Conservation (phyloP, 208 protist species). For the Trichomonas vaginalis region DNA sequence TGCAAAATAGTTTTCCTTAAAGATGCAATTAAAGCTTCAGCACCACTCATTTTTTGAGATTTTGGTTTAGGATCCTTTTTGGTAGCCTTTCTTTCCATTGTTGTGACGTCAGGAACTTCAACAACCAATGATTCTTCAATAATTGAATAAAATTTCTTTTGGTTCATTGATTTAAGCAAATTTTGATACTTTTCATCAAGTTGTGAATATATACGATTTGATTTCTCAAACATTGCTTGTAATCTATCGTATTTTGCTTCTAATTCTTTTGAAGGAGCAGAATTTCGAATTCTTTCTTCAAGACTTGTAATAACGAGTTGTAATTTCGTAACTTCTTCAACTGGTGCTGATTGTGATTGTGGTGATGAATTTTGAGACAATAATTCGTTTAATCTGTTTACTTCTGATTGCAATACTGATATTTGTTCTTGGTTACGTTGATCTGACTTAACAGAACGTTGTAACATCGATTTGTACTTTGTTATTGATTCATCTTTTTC, state of each 20-base stretch:
- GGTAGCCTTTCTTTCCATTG: not conserved
- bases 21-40: not conserved
- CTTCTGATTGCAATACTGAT: not conserved
- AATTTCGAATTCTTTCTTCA: not conserved
- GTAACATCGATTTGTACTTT: not conserved
- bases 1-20: not conserved
- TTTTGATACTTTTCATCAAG: not conserved
- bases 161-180: not conserved
- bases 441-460: not conserved
- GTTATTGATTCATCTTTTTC: not conserved
- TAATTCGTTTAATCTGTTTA: not conserved
- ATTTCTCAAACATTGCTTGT: not conserved
- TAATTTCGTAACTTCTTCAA: not conserved
- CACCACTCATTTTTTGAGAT: not conserved
- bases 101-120: not conserved
- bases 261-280: not conserved
- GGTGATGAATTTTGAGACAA: no score
- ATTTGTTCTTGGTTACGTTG: slow-evolving; percentile 3
- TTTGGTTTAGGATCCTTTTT: not conserved
- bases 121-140: not conserved
- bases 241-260: not conserved
- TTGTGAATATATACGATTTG: not conserved
- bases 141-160: not conserved
- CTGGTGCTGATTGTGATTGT: no score
- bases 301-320: not conserved